These are phyloP conservation scores for Tricholoma sp. DNA, from an alignment of 768 basidiomycete species.

Conservation along the genomic window DNA sequence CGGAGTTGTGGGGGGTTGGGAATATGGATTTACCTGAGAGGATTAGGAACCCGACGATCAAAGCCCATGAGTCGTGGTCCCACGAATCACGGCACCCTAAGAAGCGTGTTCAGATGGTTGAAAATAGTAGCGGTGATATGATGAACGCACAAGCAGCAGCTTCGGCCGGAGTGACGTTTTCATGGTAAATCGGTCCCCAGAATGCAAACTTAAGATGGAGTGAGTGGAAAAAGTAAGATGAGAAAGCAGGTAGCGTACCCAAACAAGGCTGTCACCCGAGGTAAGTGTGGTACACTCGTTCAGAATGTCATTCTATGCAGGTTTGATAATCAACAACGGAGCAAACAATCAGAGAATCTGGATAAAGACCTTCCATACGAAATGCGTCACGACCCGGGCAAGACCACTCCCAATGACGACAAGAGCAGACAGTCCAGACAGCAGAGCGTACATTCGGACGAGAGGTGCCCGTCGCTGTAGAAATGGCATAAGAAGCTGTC, in stretches of 20 bases:
- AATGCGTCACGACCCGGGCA: conserved; percentile 58
- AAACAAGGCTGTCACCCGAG: conserved; percentile 28
- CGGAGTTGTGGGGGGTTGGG: neutral
- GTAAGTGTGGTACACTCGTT: conserved; percentile 43
- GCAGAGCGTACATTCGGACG: conserved; percentile 52
- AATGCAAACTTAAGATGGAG: conserved; percentile 40
- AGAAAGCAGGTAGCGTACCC: conserved; percentile 23
- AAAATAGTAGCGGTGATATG: neutral
- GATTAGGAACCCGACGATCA: conserved; percentile 60
- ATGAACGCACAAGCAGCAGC: conserved; percentile 41
- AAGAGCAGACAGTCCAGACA: conserved; percentile 43
- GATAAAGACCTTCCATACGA: conserved; percentile 52
- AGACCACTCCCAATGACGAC: conserved; percentile 48
- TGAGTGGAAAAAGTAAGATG: neutral
- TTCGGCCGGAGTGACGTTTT: conserved; percentile 26
- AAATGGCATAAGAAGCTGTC: neutral
- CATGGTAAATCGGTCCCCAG: conserved; percentile 41
- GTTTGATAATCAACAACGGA: neutral
- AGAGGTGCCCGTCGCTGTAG: conserved; percentile 49
- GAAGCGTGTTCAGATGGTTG: conserved; percentile 6
- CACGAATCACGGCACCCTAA: conserved; percentile 61
- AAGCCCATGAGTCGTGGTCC: conserved; percentile 60
- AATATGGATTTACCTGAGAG: conserved; percentile 44
- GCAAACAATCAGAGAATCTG: neutral
- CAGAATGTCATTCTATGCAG: conserved; percentile 50